Conservation (phyloP, 306 rosid genomes). For the Gastrolobium villosum region DNA sequence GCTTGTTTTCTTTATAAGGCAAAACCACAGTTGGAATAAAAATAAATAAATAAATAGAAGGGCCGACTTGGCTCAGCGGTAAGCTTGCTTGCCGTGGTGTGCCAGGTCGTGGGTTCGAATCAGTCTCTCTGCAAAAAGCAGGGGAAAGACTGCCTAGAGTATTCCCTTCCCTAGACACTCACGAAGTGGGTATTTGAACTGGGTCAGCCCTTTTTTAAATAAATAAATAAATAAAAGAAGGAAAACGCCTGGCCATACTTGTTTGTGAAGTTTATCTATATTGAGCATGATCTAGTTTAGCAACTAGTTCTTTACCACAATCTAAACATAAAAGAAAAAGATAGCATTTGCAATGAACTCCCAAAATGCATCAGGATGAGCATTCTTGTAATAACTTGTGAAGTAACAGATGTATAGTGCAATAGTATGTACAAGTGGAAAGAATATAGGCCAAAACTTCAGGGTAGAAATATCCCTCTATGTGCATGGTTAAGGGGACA, state of each 20-base stretch:
- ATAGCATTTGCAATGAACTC: not conserved
- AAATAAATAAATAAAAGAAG: not conserved
- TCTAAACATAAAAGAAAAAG: not conserved
- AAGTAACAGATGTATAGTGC: not conserved
- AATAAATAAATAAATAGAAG: not conserved
- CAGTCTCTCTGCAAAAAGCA: too few species aligned
- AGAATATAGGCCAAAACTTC: not conserved
- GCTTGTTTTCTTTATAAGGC: not conserved
- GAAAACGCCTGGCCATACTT: not conserved
- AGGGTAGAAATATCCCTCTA: not conserved
- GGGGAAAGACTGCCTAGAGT: too few species aligned
- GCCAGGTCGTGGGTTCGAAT: too few species aligned
- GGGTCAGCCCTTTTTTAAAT: too few species aligned
- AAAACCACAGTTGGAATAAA: not conserved
- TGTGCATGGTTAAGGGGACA: not conserved
- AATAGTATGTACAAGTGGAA: not conserved
- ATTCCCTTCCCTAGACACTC: too few species aligned
- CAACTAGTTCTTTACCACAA: conserved; percentile 1
- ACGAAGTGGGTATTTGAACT: too few species aligned
- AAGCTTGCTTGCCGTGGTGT: too few species aligned
- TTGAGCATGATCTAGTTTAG: not conserved
- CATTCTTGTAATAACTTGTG: not conserved
- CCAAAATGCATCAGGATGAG: not conserved
- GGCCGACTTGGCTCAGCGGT: too few species aligned
- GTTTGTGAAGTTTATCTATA: conserved; percentile 13